Percentiles rank a stretch among this genome's conserved stretches.
phyloP scores from a whole-genome alignment of 208 protist species.

The Leishmania arabica region DNA sequence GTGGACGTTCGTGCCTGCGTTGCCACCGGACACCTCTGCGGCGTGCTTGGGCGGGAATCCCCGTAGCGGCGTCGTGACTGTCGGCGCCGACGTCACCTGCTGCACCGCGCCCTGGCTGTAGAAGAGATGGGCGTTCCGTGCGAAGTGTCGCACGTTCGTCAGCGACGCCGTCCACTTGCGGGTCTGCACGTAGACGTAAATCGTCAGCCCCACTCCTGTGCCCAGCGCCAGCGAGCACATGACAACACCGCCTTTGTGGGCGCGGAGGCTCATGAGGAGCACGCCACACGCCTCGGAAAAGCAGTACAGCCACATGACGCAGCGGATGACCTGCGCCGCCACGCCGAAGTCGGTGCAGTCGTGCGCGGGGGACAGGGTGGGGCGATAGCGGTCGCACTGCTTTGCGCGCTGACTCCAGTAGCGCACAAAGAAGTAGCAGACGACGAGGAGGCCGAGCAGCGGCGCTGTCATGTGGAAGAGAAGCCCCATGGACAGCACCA shows the following conservation, averaged over 20 bases:
- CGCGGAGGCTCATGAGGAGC: slow-evolving; percentile 66
- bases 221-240: slow-evolving; percentile 57
- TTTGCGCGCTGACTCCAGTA: slow-evolving; percentile 71
- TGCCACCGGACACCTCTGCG: not conserved
- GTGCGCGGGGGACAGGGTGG: slow-evolving; percentile 42
- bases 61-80: not conserved
- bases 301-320: slow-evolving; percentile 64
- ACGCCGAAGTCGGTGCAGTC: slow-evolving; percentile 79
- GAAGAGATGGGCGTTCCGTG: slow-evolving; percentile 6
- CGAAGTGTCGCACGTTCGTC: slow-evolving; percentile 38
- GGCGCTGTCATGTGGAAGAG: slow-evolving; percentile 88
- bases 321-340: slow-evolving; percentile 68
- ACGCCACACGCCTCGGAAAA: slow-evolving; percentile 63
- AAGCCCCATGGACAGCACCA: slow-evolving; percentile 77
- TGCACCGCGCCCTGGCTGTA: not conserved
- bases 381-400: slow-evolving; percentile 75
- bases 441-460: slow-evolving; percentile 61
- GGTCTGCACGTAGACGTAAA: slow-evolving; percentile 54
- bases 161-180: slow-evolving; percentile 59
- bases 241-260: slow-evolving; percentile 48
- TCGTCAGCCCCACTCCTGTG: slow-evolving; percentile 34
- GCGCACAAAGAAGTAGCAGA: slow-evolving; percentile 70
- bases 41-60: not conserved
- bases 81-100: not conserved
- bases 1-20: not conserved